Base-by-base conservation (phyloP, 257 asterid genomes). In the Solanum verrucosum region DNA sequence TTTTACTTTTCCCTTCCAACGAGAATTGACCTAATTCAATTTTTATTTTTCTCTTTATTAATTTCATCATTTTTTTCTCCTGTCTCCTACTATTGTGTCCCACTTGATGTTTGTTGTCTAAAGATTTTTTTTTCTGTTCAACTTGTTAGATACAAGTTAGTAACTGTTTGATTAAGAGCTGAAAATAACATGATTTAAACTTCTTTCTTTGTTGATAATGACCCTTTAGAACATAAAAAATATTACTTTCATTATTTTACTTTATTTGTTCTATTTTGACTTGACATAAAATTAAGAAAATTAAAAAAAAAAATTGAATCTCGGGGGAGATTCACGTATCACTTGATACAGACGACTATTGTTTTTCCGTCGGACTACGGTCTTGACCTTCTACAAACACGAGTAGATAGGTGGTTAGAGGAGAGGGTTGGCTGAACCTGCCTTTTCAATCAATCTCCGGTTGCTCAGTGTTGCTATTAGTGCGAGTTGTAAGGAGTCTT, bases 51-150 rank as follows among this genome's bases (percentile, higher is more conserved):
- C 34, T 23, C 11, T 77, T 60, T 60, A 2, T 9, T n/a, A 77
- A 40, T n/a, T 77, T 25, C 7, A 13, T 34, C 11, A 49, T 49
- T 11, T 78, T n/a, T 25, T 42, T 40, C 16, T n/a, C 83, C 42
- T n/a, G 82, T 78, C 84, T 42, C 84, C 84, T 78, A n/a, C n/a
- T n/a, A 5, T 78, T 15, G 34, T 44, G 67, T 44, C 40, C 67
- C 85, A 44, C 85, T 27, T 79, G 67, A 78, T 78, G 37, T 42
- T 78, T 11, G 16, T 8, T 78, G 84, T 78, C 65, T 31, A 78
- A 78, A 25, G 37, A 23, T 23, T 38, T n/a, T 71, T 71, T 33
- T 65, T 65, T 65, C 18, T 34, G 78, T 31, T 71, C 78, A 73
- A 73, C 49, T 73, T 73, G 46, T 73, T 73, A 35, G 31, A 37